Conservation (phyloP, 1,139 yeast genomes). For the Yamadazyma friedrichii region DNA sequence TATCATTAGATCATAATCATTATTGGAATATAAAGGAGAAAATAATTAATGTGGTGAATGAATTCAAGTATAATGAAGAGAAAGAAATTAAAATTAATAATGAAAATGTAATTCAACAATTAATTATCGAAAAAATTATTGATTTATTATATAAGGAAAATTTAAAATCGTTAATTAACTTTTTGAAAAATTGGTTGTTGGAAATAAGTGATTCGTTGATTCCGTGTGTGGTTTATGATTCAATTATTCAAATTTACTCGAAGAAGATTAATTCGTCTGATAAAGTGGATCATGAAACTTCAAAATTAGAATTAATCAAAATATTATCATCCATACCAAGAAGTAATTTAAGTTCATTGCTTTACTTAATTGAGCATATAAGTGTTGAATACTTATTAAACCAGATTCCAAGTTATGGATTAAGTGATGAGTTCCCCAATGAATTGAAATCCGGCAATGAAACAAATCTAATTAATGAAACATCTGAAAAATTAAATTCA, state of each 20-base stretch:
- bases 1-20: constrained; percentile 31
- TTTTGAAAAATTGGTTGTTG: constrained; percentile 41
- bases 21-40: constrained; percentile 38
- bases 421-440: constrained; percentile 26
- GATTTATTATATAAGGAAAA: constrained; percentile 15
- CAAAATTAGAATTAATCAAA: constrained; percentile 23
- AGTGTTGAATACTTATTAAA: constrained; percentile 24
- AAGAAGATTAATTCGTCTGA: neutral
- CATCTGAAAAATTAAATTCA: constrained; percentile 25
- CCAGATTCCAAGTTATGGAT: constrained; percentile 28
- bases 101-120: constrained; percentile 23
- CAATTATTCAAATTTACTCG: constrained; percentile 27
- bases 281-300: neutral
- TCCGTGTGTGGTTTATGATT: constrained; percentile 44
- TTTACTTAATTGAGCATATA: constrained; percentile 39
- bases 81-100: constrained; percentile 16
- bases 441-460: constrained; percentile 17
- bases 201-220: constrained; percentile 44
- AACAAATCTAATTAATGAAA: constrained; percentile 12
- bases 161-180: constrained; percentile 24
- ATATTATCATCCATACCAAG: constrained; percentile 37
- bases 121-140: constrained; percentile 23
- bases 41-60: constrained; percentile 24
- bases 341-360: constrained; percentile 39
- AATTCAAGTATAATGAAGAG: constrained; percentile 11